Percentiles rank a stretch among this genome's conserved stretches.
Conservation (phyloP, 805 yeast genomes). For the Candida ulmi region DNA sequence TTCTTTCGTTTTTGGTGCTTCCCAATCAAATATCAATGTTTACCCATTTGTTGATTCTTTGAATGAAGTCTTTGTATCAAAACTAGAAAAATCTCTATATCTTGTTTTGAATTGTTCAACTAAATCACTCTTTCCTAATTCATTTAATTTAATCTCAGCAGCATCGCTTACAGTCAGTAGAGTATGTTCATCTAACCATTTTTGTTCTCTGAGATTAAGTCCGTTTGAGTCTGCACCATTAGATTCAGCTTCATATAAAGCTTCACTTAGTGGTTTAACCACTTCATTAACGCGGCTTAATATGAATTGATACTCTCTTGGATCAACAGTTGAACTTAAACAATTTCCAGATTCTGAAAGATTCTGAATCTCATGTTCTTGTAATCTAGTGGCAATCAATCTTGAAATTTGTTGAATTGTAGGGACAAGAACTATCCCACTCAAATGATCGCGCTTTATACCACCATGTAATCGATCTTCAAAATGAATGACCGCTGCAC, state of each 20-base stretch:
- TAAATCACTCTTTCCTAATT: conserved; percentile 23
- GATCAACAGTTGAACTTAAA: conserved; percentile 46
- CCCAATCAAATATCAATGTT: conserved; percentile 48
- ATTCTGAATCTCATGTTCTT: conserved; percentile 61
- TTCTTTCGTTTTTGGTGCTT: conserved; percentile 52
- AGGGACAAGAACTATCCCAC: conserved; percentile 59
- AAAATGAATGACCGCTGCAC: conserved; percentile 61
- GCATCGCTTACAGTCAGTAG: conserved; percentile 48
- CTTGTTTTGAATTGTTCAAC: conserved; percentile 20
- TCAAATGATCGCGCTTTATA: conserved; percentile 58
- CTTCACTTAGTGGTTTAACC: conserved; percentile 39
- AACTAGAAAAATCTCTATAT: conserved; percentile 10
- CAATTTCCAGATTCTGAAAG: conserved; percentile 49
- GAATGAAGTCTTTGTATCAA: conserved; percentile 14
- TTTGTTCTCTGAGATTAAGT: conserved; percentile 34
- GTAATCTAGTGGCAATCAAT: conserved; percentile 51
- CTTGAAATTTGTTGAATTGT: conserved; percentile 50
- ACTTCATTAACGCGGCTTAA: conserved; percentile 39
- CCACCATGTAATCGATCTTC: conserved; percentile 65
- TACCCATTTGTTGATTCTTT: conserved; percentile 25
- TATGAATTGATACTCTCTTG: conserved; percentile 51
- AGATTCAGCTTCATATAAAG: conserved; percentile 36
- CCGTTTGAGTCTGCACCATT: conserved; percentile 30
- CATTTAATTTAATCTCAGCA: conserved; percentile 24
- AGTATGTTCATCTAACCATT: conserved; percentile 40